A percentile compares a stretch with the other conserved stretches of the same genome.
These are phyloP conservation scores for Penicillium egyptiacum DNA, from an alignment of 495 filamentous ascomycete genomes.

Conservation along the genomic window DNA sequence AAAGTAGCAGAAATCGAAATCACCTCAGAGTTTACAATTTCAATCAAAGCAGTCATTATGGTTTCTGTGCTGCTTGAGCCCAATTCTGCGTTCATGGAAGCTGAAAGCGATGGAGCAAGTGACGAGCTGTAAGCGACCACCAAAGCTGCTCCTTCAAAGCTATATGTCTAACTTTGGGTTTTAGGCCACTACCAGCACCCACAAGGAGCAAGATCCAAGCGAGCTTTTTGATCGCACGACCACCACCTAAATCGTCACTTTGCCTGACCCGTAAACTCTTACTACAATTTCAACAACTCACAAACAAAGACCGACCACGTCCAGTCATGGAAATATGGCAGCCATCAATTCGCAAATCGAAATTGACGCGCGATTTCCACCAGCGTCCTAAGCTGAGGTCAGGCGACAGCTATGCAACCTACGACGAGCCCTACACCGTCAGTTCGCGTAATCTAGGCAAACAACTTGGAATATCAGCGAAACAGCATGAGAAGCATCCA, in stretches of 20 bases:
- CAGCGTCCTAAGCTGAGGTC: neutral
- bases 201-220: neutral
- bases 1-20: too few relatives aligned
- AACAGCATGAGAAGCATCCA: neutral
- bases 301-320: neutral
- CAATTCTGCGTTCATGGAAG: too few relatives aligned
- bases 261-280: neutral
- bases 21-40: too few relatives aligned
- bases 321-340: neutral
- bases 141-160: too few relatives aligned
- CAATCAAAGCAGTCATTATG: too few relatives aligned
- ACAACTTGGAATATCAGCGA: neutral
- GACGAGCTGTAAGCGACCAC: too few relatives aligned
- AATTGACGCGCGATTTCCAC: neutral
- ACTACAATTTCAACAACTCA: neutral
- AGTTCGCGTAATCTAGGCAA: neutral
- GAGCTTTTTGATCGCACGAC: neutral
- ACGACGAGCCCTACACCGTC: neutral
- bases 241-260: neutral
- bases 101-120: too few relatives aligned
- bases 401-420: neutral
- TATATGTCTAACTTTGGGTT: too few relatives aligned
- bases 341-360: neutral
- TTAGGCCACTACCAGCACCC: neutral
- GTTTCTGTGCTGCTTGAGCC: too few relatives aligned